These are phyloP conservation scores for Lupinus albus DNA, from an alignment of 306 rosid species.

Conservation along the genomic window DNA sequence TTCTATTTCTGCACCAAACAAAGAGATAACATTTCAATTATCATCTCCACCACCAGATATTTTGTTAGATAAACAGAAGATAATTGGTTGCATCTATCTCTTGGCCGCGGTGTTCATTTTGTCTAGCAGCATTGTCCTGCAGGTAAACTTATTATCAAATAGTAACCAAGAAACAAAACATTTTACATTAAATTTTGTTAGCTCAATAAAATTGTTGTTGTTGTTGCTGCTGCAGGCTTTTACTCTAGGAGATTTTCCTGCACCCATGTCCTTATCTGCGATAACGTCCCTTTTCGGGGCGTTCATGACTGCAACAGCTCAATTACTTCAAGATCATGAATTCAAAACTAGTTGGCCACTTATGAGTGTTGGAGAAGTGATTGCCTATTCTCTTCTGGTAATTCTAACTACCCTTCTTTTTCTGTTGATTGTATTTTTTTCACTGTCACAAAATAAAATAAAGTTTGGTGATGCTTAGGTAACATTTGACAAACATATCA, in stretches of 20 bases:
- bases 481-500: no score
- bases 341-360: slow-evolving; percentile 53
- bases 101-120: slow-evolving; percentile 53
- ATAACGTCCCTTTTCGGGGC: slow-evolving; percentile 65
- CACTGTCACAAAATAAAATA: background rate
- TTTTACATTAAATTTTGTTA: background rate
- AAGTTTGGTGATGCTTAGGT: background rate
- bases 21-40: slow-evolving; percentile 12
- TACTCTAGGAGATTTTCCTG: slow-evolving; percentile 69
- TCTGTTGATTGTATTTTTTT: background rate
- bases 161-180: slow-evolving; percentile 3
- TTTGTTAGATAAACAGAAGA: slow-evolving; percentile 55
- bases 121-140: slow-evolving; percentile 66
- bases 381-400: slow-evolving; percentile 67
- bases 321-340: slow-evolving; percentile 49
- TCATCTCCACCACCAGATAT: slow-evolving; percentile 26
- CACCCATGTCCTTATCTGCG: slow-evolving; percentile 71
- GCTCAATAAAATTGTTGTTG: background rate
- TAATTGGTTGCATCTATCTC: slow-evolving; percentile 78
- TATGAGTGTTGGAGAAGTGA: slow-evolving; percentile 46
- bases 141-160: slow-evolving; percentile 49
- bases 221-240: slow-evolving; percentile 53
- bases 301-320: slow-evolving; percentile 47
- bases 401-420: background rate
- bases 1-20: background rate